Evolutionary conservation across 345 rosid genomes (phyloP).

Genomic region (Cardamine occulta): DNA sequence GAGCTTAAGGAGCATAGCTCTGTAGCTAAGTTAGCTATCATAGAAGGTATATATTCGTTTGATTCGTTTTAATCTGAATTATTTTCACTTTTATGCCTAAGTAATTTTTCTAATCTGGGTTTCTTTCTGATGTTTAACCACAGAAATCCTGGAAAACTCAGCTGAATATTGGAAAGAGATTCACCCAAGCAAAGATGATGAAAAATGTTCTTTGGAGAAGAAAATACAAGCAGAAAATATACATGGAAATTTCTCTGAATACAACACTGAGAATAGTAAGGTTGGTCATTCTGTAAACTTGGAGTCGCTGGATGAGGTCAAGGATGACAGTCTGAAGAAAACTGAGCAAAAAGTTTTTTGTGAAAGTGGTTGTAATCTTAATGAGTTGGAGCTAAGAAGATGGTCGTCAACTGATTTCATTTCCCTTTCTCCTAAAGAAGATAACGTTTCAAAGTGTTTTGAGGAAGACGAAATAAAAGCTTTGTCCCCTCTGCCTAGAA

Average conservation of each 20-base stretch:
- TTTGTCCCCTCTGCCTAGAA: not conserved
- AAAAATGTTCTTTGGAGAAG: not conserved
- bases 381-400: constrained; percentile 12
- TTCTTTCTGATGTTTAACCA: constrained; percentile 7
- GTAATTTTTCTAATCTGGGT: not conserved
- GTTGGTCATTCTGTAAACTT: constrained; percentile 1
- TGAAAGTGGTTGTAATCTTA: constrained; percentile 10
- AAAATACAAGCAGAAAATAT: not conserved
- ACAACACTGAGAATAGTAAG: constrained; percentile 3
- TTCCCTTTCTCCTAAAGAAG: not conserved
- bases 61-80: not conserved
- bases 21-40: not conserved
- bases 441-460: constrained; percentile 12
- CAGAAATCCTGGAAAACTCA: constrained; percentile 13
- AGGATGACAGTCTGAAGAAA: not conserved
- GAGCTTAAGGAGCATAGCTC: constrained; percentile 8
- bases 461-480: constrained; percentile 10
- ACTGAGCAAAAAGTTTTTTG: constrained; percentile 6
- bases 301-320: constrained; percentile 12
- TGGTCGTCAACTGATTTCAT: constrained; percentile 10
- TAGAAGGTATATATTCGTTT: constrained; percentile 7
- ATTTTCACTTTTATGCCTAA: not conserved
- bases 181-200: not conserved
- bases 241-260: constrained; percentile 24
- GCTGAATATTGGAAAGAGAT: constrained; percentile 16